Conservation (phyloP, 148 eudicot species). For the Pouteria glomerata region DNA sequence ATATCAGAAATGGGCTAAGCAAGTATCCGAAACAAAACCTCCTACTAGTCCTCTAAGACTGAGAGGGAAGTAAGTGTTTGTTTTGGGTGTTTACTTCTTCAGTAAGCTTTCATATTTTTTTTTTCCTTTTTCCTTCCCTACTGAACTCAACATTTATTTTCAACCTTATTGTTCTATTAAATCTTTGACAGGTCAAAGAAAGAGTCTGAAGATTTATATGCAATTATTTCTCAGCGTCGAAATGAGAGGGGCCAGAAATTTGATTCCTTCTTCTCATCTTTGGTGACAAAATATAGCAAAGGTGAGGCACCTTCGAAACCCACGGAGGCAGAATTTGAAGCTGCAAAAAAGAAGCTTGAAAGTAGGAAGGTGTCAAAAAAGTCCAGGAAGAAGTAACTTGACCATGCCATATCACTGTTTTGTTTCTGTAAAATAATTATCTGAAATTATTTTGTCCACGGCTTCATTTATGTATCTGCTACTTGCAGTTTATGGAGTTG, state of each 20-base stretch:
- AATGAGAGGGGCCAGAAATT: constrained; percentile 62
- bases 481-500: too few species aligned
- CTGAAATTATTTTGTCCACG: too few species aligned
- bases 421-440: too few species aligned
- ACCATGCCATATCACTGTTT: too few species aligned
- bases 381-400: constrained; percentile 33
- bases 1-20: constrained; percentile 83
- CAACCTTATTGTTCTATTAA: not conserved
- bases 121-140: not conserved
- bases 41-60: constrained; percentile 78
- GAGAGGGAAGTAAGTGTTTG: constrained; percentile 51
- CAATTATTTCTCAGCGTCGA: constrained; percentile 70
- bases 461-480: too few species aligned
- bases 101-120: too few species aligned
- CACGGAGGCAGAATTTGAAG: constrained; percentile 87
- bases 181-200: constrained; percentile 46
- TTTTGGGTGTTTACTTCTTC: not conserved
- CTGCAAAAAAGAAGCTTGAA: constrained; percentile 55
- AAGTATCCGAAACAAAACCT: constrained; percentile 70
- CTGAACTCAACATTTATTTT: not conserved
- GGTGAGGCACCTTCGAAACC: constrained; percentile 50
- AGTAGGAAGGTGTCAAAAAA: constrained; percentile 39
- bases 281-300: constrained; percentile 66
- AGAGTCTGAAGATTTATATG: constrained; percentile 57
- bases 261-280: constrained; percentile 76